Base-by-base conservation (phyloP, 208 protist species). In the Herpetomonas muscarum region DNA sequence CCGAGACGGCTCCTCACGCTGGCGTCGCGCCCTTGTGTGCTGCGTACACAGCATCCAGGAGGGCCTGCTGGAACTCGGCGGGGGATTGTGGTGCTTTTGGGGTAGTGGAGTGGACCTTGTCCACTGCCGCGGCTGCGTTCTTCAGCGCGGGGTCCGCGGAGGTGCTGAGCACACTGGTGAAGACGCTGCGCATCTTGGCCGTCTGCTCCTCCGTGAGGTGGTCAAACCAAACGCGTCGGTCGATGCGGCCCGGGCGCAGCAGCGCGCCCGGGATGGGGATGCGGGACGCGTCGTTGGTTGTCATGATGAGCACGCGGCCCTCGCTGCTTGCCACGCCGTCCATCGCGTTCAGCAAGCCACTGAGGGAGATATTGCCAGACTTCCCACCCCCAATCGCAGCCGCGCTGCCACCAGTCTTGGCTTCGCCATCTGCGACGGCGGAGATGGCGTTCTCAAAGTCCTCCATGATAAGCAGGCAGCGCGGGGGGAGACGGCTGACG, bases 301-400 rank as follows among this genome's bases (percentile, higher is more conserved):
- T 99, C 67, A 99, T 89, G 62, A 99, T 84, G 21, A 99, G 67
- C 3, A 99, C 49, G 36, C 94, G 68, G 6, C 94, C 96, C 46
- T 99, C 94, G 39, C 81, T 89, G 53, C 83, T 89, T 0, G 81
- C 75, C 46, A 98, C 74, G 24, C 97, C 97, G 64, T 99, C 97
- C 26, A 99, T 67, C 1, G 96, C 90, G 69, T 99, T 99, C 28
- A 99, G 75, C 30, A 99, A 64, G 0, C 85, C 96, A 50, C 85
- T 96, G 52, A 99, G 74, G 1, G 96, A 97, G 1, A 98, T 66
- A n/a, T n/a, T n/a, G n/a, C 71, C 53, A 45, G 60, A 48, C 19
- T 63, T 60, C 1, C 66, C 45, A 32, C 60, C 63, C 22, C 57
- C 70, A 17, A 49, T 25, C 34, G 55, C 66, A 57, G 64, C 50